A percentile compares a stretch with the other conserved stretches of the same genome.
phyloP scores from a whole-genome alignment of 805 yeast species.

The Starmera pachycereana region DNA sequence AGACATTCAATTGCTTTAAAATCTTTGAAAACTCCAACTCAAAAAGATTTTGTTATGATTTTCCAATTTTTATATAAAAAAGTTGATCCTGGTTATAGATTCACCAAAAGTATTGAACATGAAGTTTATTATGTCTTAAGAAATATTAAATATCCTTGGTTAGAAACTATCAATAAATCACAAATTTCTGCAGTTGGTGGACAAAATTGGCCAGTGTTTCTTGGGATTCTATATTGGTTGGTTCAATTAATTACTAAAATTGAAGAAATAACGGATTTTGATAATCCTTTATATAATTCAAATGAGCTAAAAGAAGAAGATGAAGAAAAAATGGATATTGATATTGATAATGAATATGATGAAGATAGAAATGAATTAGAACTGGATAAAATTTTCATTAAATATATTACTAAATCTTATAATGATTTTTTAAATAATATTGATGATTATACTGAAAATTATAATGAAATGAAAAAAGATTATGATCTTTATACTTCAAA shows the following conservation, averaged over 20 bases:
- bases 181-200: constrained; percentile 91
- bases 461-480: constrained; percentile 44
- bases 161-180: constrained; percentile 71
- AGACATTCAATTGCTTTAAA: constrained; percentile 57
- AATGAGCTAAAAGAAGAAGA: constrained; percentile 16
- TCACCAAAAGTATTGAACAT: constrained; percentile 57
- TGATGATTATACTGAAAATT: constrained; percentile 49
- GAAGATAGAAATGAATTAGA: constrained; percentile 25
- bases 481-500: constrained; percentile 41
- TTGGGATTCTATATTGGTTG: constrained; percentile 81
- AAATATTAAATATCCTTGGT: constrained; percentile 64
- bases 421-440: constrained; percentile 52
- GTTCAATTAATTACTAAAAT: constrained; percentile 41
- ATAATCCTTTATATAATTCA: constrained; percentile 22
- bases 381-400: constrained; percentile 37
- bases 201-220: constrained; percentile 71
- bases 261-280: constrained; percentile 18
- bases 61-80: constrained; percentile 73
- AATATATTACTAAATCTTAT: constrained; percentile 59
- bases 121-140: constrained; percentile 65
- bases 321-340: not conserved
- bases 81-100: constrained; percentile 71
- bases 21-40: constrained; percentile 70
- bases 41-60: constrained; percentile 68
- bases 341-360: constrained; percentile 2